Conservation (phyloP, 2,329 filamentous ascomycete species). For the Fusarium phyllophilum region DNA sequence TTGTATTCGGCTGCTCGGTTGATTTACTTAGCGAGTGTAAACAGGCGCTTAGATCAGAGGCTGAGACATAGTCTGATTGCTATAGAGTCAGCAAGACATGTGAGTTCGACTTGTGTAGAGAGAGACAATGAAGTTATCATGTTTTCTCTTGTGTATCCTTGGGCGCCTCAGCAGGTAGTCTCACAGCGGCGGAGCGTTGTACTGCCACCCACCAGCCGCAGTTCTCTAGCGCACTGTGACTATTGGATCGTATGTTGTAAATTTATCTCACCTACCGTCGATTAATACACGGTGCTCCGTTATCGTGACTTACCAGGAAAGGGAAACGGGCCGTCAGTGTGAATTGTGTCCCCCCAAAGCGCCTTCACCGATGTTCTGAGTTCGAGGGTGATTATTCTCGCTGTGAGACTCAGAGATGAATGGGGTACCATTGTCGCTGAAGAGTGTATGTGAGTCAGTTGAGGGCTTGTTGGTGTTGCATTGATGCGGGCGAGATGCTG, state of each 20-base stretch:
- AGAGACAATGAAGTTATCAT: not conserved
- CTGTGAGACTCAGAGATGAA: constrained; percentile 8
- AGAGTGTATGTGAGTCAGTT: constrained; percentile 33
- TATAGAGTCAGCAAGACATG: not conserved
- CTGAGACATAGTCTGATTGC: constrained; percentile 15
- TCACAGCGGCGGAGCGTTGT: constrained; percentile 19
- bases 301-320: not conserved
- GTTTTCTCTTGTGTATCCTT: constrained; percentile 1
- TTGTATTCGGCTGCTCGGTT: not conserved
- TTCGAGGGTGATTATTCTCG: constrained; percentile 10
- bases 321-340: constrained; percentile 23
- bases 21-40: not conserved
- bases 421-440: constrained; percentile 17
- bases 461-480: constrained; percentile 7
- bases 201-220: constrained; percentile 22
- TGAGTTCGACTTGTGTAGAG: constrained; percentile 21
- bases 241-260: constrained; percentile 1
- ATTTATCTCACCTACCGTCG: not conserved
- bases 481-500: constrained; percentile 22
- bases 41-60: not conserved
- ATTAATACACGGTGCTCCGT: not conserved
- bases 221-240: not conserved
- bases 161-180: constrained; percentile 26
- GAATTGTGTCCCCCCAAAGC: constrained; percentile 15
- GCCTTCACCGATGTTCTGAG: constrained; percentile 30